These are phyloP conservation scores for Eucalyptus urophylla DNA, from an alignment of 345 rosid genomes.

Conservation along the genomic window DNA sequence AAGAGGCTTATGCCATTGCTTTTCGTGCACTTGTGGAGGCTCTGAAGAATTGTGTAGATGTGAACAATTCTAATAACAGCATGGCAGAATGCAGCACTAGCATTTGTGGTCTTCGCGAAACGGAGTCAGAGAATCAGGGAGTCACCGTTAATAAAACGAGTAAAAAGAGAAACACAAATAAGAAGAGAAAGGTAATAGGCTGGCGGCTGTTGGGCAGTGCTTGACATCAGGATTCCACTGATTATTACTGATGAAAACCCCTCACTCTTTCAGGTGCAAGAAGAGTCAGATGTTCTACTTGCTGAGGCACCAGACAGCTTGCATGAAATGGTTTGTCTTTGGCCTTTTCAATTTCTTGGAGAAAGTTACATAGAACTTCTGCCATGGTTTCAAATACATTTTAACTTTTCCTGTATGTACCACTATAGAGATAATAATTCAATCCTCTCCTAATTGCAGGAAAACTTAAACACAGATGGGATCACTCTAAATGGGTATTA, in stretches of 20 bases:
- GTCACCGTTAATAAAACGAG: slow-evolving; percentile 4
- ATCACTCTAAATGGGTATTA: slow-evolving; percentile 29
- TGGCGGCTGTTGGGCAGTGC: neutral
- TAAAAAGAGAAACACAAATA: slow-evolving; percentile 29
- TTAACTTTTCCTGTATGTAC: neutral
- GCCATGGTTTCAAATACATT: neutral
- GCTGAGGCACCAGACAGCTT: slow-evolving; percentile 23
- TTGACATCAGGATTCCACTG: neutral
- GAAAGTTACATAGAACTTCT: neutral
- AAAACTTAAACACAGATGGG: slow-evolving; percentile 29
- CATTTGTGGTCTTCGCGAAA: slow-evolving; percentile 5
- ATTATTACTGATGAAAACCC: neutral
- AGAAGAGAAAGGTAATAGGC: slow-evolving; percentile 33
- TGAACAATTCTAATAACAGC: slow-evolving; percentile 21
- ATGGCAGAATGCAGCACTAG: slow-evolving; percentile 10
- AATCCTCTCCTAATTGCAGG: slow-evolving; percentile 12
- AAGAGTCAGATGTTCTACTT: slow-evolving; percentile 19
- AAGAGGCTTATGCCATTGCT: slow-evolving; percentile 21
- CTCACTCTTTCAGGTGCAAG: slow-evolving; percentile 18
- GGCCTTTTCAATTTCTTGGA: neutral
- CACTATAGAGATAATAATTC: neutral
- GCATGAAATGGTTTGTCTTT: slow-evolving; percentile 29
- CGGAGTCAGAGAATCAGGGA: slow-evolving; percentile 24
- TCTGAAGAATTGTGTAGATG: slow-evolving; percentile 35
- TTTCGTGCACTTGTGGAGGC: slow-evolving; percentile 31